Base-by-base conservation (phyloP, 208 protist genomes). In the Leishmania gerbilli region DNA sequence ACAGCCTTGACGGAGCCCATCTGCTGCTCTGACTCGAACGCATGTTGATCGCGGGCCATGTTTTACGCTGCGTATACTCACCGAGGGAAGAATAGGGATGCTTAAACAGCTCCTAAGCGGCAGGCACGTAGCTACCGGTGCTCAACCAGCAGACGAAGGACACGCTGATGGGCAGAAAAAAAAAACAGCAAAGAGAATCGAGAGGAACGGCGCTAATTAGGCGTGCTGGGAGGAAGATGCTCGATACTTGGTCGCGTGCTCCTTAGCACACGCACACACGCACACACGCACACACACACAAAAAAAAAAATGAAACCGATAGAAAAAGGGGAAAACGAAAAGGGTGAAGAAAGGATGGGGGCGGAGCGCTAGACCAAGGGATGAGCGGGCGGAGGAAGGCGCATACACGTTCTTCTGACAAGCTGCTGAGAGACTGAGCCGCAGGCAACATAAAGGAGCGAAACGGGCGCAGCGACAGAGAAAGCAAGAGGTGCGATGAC, bases 1-100 rank as follows among this genome's bases (percentile, higher is more conserved):
- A 99, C 97, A 31, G 92, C 91, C 89, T 97, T 97, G 13, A 98
- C 95, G 40, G 88, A 91, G 60, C 96, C 96, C 79, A 93, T 87
- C 77, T 90, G 90, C 77, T 88, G 88, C 84, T 98, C 95, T 45
- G 91, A 82, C 87, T 98, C 93, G 77, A 95, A 96, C 7, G 86
- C 84, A 76, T 95, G 88, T 40, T 84, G 71, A 81, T 93, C 88
- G 58, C 91, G 90, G 49, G 85, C 77, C 91, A 93, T 96, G 21
- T 53, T 83, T 27, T 53, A 31, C 21, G 8, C 1, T n/a, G 27
- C 42, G 49, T 27, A n/a, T 21, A 37, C 0, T 45, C 40, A 13
- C 34, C 31, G 45, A 2, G 21, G 47, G 3, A n/a, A 75, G 49
- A 55, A 75, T 21, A 55, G n/a, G 15, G 47, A 42, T 34, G 49